Percentiles rank a stretch among this genome's conserved stretches.
phyloP scores from a whole-genome alignment of 805 yeast genomes.

The Monosporozyma servazzii region DNA sequence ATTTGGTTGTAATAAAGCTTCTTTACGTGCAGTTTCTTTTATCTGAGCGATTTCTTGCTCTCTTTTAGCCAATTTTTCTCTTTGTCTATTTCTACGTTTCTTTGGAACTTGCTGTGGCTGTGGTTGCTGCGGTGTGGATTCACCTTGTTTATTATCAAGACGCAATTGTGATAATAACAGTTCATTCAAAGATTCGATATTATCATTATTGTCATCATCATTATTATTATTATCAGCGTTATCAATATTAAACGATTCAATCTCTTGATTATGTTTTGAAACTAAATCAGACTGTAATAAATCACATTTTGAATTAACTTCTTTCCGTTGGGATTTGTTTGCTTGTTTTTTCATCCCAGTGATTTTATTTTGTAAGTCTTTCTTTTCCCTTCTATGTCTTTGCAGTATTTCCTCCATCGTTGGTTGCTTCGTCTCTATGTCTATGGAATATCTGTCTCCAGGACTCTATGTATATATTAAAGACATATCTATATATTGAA shows the following conservation, averaged over 20 bases:
- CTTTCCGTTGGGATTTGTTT: conserved; percentile 66
- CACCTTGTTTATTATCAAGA: conserved; percentile 18
- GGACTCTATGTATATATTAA: neutral
- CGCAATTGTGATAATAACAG: conserved; percentile 48
- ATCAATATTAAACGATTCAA: conserved; percentile 19
- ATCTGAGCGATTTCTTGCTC: conserved; percentile 58
- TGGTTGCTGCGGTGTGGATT: neutral
- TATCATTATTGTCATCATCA: conserved; percentile 42
- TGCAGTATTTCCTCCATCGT: conserved; percentile 20
- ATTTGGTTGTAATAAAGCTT: conserved; percentile 61
- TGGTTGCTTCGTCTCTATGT: too few relatives aligned
- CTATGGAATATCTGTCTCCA: too few relatives aligned
- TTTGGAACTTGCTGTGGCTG: conserved; percentile 20
- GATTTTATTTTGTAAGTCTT: conserved; percentile 54
- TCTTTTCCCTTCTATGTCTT: conserved; percentile 60
- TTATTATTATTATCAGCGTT: conserved; percentile 28
- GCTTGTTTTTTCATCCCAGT: conserved; percentile 80
- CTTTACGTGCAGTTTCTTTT: conserved; percentile 58
- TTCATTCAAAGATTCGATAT: conserved; percentile 44
- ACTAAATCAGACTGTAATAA: conserved; percentile 50
- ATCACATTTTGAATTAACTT: conserved; percentile 49
- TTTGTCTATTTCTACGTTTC: conserved; percentile 64
- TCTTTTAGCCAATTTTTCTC: conserved; percentile 70
- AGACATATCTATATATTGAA: too few relatives aligned
- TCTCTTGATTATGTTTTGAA: conserved; percentile 46